Base-by-base conservation (phyloP, 2,329 filamentous ascomycete genomes). In the Apiospora saccharicola region DNA sequence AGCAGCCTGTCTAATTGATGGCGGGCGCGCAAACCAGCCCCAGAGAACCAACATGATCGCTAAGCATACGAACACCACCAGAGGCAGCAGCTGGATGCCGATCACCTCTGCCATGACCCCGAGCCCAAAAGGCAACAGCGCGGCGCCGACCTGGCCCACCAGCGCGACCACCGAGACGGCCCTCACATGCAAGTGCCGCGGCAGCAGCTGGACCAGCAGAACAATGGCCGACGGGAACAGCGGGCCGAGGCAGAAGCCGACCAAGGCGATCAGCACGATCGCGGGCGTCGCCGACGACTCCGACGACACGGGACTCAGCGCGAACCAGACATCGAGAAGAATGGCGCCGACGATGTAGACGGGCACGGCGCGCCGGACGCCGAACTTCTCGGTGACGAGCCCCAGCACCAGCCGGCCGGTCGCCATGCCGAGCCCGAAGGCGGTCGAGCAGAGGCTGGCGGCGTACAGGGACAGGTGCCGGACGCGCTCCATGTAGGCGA, bases 381-480 rank as follows among this genome's bases (percentile, higher is more conserved):
- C 80, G 3, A 82, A 70, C 47, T 64, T 76, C 24, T 82, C 79
- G 0, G 81, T 82, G 8, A 81, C 75, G 24, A 73, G 47, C 1
- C 82, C 81, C 7, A 84, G 76, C 0, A 74, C 57, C 6, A 83
- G 70, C 72, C 85, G 76, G 0, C 85, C 85, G 7, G 80, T 71
- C 0, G 83, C 82, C 82, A 85, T 85, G 22, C 85, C 85, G 24
- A 80, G 77, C 82, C 84, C 86, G 75, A 85, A 86, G 0, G 81
- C 81, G 1, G 84, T 84, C 0, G 83, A 85, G 13, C 83, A 82
- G 0, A 85, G 75, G 12, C 81, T 82, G 6, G 84, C 81, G 0
- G 82, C 73, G 16, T 82, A 81, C 0, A 80, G 76, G 4, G 82
- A 79, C 0, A 81, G 78, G 53, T 82, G 77, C 5, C 84, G 83